phyloP scores from a whole-genome alignment of 192 early-diverging fungal genomes.

The Anaeromyces robustus region DNA sequence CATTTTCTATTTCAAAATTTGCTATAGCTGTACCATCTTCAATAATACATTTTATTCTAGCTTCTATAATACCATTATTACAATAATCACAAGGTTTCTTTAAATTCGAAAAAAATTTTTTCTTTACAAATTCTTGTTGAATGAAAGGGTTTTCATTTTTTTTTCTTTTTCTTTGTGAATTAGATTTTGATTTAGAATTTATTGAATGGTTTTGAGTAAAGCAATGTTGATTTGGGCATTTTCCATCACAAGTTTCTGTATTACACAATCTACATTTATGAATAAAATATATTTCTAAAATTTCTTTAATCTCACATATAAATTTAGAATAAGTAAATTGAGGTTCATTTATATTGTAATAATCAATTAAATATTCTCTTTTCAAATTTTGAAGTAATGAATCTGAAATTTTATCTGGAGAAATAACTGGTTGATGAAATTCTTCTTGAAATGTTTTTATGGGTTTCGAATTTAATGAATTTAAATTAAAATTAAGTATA shows the following conservation, averaged over 20 bases:
- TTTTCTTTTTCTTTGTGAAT: too few relatives aligned
- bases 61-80: background rate
- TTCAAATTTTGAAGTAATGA: background rate
- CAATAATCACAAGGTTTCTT: background rate
- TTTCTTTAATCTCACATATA: background rate
- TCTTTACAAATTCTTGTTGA: too few relatives aligned
- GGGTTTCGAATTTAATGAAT: background rate
- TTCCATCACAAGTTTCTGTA: background rate
- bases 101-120: too few relatives aligned
- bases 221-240: background rate
- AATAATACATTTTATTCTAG: background rate
- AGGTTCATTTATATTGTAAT: background rate
- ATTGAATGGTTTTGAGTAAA: background rate
- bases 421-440: background rate
- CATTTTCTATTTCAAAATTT: background rate
- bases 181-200: too few relatives aligned
- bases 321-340: background rate
- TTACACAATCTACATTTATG: background rate
- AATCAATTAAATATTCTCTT: background rate
- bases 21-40: background rate
- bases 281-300: background rate
- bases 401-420: background rate
- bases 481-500: background rate
- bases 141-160: too few relatives aligned
- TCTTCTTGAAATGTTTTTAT: background rate